Base-by-base conservation (phyloP, 2,329 filamentous ascomycete species). In the Oidium heveae region DNA sequence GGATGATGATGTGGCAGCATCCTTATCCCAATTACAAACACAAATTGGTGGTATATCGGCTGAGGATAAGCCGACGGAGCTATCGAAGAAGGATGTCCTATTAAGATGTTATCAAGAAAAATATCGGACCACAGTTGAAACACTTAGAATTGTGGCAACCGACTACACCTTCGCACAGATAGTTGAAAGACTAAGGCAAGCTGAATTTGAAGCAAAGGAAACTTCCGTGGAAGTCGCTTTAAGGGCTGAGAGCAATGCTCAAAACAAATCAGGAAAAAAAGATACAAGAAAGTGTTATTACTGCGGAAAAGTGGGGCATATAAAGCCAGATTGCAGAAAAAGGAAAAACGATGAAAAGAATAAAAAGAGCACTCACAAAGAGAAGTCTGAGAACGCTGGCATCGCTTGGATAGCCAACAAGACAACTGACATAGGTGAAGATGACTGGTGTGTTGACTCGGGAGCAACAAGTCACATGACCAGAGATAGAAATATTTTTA, bases 401-500 rank as follows among this genome's bases (percentile, higher is more conserved):
- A 43, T 53, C 9, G 51, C 51, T 3, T 41, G 34, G 51, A 43
- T 13, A 9, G 51, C 20, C 13, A 18, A 24, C n/a, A 6, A 22
- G 1, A 24, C 3, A 9, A 10, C 18, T 20, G 10, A 53, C 18
- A 28, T 53, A 28, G 51, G 34, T 39, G n/a, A 2, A 12, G 41
- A 53, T 41, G 51, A 41, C 16, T 53, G 36, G 51, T 53, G 34
- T 53, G 34, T 53, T 22, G 34, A 53, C 16, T 53, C 51, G 2
- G 51, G 51, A 6, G 51, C 51, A 16, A 53, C 51, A 1, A 53
- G 51, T 43, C 34, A 53, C 18, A 53, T 53, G 51, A 53, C 51
- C 1, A 4, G 2, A 8, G 51, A 53, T 20, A 41, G 32, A 15
- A 43, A 36, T 43, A 53, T 53, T 7, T 53, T 43, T 32, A 24